These are phyloP conservation scores for Diplodia seriata DNA, from an alignment of 2,329 filamentous ascomycete genomes.

Conservation along the genomic window DNA sequence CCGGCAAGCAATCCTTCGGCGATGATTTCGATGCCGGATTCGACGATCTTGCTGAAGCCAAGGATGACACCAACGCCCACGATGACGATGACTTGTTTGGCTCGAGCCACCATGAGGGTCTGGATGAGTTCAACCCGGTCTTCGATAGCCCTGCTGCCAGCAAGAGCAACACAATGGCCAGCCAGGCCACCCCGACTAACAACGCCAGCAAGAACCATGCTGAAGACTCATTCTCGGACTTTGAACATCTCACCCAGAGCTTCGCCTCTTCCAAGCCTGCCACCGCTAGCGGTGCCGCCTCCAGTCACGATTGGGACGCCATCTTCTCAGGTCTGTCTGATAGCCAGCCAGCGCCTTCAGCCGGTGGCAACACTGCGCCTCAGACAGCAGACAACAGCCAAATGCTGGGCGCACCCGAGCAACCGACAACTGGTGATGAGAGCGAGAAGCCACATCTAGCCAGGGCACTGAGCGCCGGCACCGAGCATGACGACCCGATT, in stretches of 20 bases:
- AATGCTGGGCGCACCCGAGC: constrained; percentile 36
- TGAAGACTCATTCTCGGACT: constrained; percentile 59
- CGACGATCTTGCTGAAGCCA: constrained; percentile 82
- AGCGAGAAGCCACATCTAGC: constrained; percentile 57
- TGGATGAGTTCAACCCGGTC: constrained; percentile 81
- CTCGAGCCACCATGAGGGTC: constrained; percentile 63
- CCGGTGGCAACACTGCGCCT: constrained; percentile 44
- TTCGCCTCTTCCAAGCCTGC: constrained; percentile 48
- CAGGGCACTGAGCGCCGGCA: constrained; percentile 73
- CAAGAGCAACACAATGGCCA: constrained; percentile 56
- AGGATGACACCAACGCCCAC: constrained; percentile 69
- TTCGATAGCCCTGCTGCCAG: constrained; percentile 71
- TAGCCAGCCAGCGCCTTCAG: constrained; percentile 34
- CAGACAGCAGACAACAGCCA: constrained; percentile 44
- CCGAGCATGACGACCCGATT: constrained; percentile 88
- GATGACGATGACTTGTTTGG: constrained; percentile 82
- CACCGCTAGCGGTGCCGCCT: constrained; percentile 49
- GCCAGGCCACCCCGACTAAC: constrained; percentile 50
- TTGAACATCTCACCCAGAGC: constrained; percentile 53
- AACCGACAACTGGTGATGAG: constrained; percentile 6
- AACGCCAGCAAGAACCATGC: constrained; percentile 33
- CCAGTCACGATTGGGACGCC: constrained; percentile 86
- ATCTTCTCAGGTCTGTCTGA: constrained; percentile 83
- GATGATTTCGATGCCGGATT: constrained; percentile 80
- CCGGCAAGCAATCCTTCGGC: constrained; percentile 63